Conservation (phyloP, 495 filamentous ascomycete genomes). For the Daldinia concentrica region DNA sequence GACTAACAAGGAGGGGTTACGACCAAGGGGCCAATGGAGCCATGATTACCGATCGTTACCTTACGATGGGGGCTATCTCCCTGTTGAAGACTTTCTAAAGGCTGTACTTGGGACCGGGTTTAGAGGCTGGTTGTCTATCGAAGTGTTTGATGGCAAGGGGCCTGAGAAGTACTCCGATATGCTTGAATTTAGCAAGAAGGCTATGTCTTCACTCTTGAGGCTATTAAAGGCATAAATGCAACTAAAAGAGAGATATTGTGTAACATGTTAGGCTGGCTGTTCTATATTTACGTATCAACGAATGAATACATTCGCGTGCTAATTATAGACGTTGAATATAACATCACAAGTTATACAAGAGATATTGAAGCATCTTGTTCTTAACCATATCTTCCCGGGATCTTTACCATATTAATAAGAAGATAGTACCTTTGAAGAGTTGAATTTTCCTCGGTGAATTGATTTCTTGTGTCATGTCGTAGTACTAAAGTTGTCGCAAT, state of each 20-base stretch:
- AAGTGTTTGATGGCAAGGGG: slow-evolving; percentile 77
- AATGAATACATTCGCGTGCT: too few relatives aligned
- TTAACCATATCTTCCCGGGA: too few relatives aligned
- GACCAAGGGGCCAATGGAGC: slow-evolving; percentile 75
- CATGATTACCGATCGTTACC: slow-evolving; percentile 75
- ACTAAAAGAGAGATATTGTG: neutral
- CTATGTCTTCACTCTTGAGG: slow-evolving; percentile 65
- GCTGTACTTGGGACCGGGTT: slow-evolving; percentile 78
- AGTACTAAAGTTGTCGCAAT: neutral
- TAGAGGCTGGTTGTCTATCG: slow-evolving; percentile 75
- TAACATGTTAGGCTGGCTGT: neutral
- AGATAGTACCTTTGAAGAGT: too few relatives aligned
- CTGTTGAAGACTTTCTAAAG: slow-evolving; percentile 68
- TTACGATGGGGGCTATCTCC: slow-evolving; percentile 77
- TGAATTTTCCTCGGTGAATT: neutral
- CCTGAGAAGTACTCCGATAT: slow-evolving; percentile 66
- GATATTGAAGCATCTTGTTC: too few relatives aligned
- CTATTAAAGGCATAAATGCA: slow-evolving; percentile 57
- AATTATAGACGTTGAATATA: too few relatives aligned
- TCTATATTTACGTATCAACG: neutral
- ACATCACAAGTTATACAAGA: too few relatives aligned
- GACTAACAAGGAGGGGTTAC: slow-evolving; percentile 53
- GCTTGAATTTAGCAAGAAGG: slow-evolving; percentile 64
- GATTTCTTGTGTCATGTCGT: neutral
- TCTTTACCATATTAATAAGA: too few relatives aligned